Base-by-base conservation (phyloP, 305 asterid genomes). In the Striga hermonthica region DNA sequence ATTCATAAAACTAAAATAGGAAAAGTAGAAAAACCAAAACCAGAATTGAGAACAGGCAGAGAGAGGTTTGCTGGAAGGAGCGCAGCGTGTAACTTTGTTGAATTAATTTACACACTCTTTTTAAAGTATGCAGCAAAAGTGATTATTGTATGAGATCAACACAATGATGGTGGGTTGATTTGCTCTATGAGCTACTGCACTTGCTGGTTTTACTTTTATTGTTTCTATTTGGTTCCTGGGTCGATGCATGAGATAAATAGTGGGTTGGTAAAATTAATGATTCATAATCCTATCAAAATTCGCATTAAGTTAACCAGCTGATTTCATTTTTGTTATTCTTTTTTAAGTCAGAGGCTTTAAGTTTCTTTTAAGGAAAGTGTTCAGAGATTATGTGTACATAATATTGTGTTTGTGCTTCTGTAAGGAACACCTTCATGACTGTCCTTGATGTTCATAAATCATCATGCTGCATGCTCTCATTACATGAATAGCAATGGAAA, bases 141-240 rank as follows among this genome's bases (percentile, higher is more conserved):
- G 55, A 72, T 16, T 31, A 65, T 41, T 56, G 41, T 40, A 66
- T 16, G 57, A 55, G 16, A 31, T 63, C 62, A 59, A 38, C 65
- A 66, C 37, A 43, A 35, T 57, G 59, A 7, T 28, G n/a, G 5
- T 67, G n/a, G 43, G 69, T 47, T 67, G 53, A 45, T 38, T 39
- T n/a, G n/a, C 34, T 44, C 4, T 40, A 45, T 62, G 63, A 68
- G 47, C 54, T 73, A 40, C 62, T 62, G 57, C 15, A 67, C 22
- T 22, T 67, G 55, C 53, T 52, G 64, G 44, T 66, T 43, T 38
- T 60, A 34, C 63, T 66, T 43, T 38, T 60, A 34, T 57, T 59
- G 61, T 43, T 44, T 40, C 39, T 53, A 41, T 14, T 60, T 13
- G 8, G 28, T 54, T 53, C 57, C 28, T 47, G 22, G 66, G 48